Percentiles rank a stretch among this genome's conserved stretches.
Evolutionary conservation across 2,329 filamentous ascomycete species (phyloP).

Genomic region (Amesomyces nigricolor): DNA sequence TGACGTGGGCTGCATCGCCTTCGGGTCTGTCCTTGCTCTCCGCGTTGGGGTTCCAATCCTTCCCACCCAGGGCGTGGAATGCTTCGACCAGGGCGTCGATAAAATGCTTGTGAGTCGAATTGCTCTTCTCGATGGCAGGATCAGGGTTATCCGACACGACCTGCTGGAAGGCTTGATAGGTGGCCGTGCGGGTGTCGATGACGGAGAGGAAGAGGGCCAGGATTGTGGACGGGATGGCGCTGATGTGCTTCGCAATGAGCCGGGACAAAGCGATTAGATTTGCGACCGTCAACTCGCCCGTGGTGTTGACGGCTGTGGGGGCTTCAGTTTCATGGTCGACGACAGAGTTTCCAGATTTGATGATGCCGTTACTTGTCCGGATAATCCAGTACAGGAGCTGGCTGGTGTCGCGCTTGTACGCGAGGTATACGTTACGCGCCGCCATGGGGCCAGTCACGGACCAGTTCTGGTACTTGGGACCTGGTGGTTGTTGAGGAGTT

Average conservation of each 20-base stretch:
- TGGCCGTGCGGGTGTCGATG: constrained; percentile 32
- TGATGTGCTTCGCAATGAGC: constrained; percentile 36
- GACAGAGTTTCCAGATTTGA: constrained; percentile 23
- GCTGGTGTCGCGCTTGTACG: constrained; percentile 37
- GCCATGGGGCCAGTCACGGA: constrained; percentile 16
- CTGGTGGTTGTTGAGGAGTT: no score
- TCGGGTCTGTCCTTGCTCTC: constrained; percentile 6
- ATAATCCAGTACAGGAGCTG: constrained; percentile 37
- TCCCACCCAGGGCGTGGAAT: constrained; percentile 34
- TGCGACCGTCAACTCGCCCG: constrained; percentile 34
- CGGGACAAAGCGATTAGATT: constrained; percentile 35
- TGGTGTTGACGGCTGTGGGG: constrained; percentile 30
- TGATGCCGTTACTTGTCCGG: constrained; percentile 34
- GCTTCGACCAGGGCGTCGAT: constrained; percentile 37
- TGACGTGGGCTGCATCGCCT: constrained; percentile 19
- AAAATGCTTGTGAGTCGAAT: constrained; percentile 38
- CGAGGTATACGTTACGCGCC: constrained; percentile 31
- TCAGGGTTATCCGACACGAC: constrained; percentile 31
- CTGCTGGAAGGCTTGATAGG: constrained; percentile 31
- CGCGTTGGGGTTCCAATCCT: constrained; percentile 20
- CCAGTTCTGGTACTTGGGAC: no score
- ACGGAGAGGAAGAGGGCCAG: constrained; percentile 35
- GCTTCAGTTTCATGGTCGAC: neutral
- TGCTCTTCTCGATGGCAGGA: constrained; percentile 35
- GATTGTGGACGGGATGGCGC: constrained; percentile 32